phyloP scores from a whole-genome alignment of 805 yeast species.

The Blastobotrys chiropterorum region DNA sequence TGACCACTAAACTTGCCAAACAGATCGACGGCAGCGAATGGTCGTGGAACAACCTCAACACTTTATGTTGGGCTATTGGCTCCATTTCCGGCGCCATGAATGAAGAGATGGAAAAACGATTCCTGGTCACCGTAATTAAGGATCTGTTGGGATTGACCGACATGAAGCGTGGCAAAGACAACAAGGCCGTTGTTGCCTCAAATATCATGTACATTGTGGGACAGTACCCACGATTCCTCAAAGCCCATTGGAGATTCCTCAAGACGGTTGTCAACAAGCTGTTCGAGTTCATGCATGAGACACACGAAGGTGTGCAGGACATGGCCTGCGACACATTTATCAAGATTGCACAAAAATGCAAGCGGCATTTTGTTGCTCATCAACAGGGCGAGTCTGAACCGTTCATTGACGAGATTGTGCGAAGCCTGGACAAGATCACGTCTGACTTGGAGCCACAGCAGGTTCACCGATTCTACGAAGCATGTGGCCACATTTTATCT shows the following conservation, averaged over 20 bases:
- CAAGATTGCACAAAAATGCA: conserved; percentile 91
- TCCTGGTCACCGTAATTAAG: conserved; percentile 86
- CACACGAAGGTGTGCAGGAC: conserved; percentile 99
- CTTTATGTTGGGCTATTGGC: conserved; percentile 99
- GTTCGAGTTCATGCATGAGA: conserved; percentile 98
- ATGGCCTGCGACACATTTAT: conserved; percentile 99
- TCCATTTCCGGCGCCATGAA: conserved; percentile 98
- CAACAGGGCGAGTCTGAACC: conserved; percentile 86
- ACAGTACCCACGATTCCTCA: conserved; percentile 93
- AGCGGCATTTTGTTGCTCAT: conserved; percentile 84
- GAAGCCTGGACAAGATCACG: conserved; percentile 76
- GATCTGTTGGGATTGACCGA: conserved; percentile 89
- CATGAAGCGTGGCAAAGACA: conserved; percentile 94
- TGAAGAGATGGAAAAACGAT: conserved; percentile 93
- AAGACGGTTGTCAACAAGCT: conserved; percentile 93
- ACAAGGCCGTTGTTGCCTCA: conserved; percentile 99
- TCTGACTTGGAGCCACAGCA: conserved; percentile 95
- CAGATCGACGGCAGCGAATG: conserved; percentile 96
- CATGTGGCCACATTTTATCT: conserved; percentile 88
- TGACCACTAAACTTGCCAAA: conserved; percentile 84
- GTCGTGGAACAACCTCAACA: conserved; percentile 98
- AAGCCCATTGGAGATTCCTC: conserved; percentile 96
- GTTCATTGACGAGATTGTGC: conserved; percentile 82
- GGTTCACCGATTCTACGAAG: conserved; percentile 95
- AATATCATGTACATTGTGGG: conserved; percentile 99